These are phyloP conservation scores for Beauveria sp. DNA, from an alignment of 2,329 filamentous ascomycete species.

Conservation along the genomic window DNA sequence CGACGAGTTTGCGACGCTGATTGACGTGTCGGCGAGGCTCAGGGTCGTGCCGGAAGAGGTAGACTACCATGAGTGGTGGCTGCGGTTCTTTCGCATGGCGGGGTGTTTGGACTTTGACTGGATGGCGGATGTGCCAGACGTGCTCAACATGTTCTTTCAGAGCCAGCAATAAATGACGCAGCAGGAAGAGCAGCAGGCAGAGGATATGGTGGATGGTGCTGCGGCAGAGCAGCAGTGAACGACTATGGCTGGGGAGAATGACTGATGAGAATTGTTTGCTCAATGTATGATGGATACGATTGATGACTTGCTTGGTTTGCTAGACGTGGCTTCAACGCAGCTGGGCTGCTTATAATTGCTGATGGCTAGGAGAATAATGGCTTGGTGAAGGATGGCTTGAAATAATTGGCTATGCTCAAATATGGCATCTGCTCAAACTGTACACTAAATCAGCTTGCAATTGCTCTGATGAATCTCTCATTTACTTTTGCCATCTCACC, in stretches of 20 bases:
- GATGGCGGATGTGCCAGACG: conserved; percentile 5
- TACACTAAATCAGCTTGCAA: background rate
- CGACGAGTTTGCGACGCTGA: conserved; percentile 6
- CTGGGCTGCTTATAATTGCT: background rate
- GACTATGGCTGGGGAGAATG: no score
- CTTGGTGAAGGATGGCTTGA: background rate
- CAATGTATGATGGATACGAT: background rate
- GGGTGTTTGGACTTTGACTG: conserved; percentile 12
- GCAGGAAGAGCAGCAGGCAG: background rate
- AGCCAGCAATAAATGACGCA: background rate
- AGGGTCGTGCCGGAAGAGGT: conserved; percentile 1
- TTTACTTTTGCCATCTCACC: background rate
- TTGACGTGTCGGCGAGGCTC: background rate
- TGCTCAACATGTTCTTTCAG: conserved; percentile 1
- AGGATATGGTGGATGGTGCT: background rate
- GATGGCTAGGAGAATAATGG: background rate
- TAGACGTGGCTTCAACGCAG: background rate
- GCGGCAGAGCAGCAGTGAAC: background rate
- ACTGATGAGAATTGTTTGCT: background rate
- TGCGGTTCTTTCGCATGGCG: conserved; percentile 9
- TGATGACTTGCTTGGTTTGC: conserved; percentile 5
- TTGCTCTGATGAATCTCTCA: background rate
- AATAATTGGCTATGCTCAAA: background rate
- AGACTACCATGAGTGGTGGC: conserved; percentile 12
- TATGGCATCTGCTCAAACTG: background rate